These are phyloP conservation scores for Camellia granthamiana DNA, from an alignment of 148 eudicot genomes.

Conservation along the genomic window DNA sequence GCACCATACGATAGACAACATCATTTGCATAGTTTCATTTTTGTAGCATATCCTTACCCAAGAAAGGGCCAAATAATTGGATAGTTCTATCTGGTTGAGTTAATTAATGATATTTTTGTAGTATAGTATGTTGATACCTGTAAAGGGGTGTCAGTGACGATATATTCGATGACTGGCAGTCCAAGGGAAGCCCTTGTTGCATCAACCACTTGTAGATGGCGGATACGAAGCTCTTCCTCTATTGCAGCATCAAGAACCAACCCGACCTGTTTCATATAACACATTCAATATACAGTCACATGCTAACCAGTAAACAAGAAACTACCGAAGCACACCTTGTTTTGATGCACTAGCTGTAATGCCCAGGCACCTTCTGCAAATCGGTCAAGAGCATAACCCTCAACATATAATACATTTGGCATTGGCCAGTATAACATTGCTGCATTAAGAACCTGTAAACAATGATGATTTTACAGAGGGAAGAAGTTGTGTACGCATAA, in stretches of 20 bases:
- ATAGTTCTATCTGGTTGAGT: neutral
- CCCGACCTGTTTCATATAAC: conserved; percentile 59
- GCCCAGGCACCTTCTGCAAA: conserved; percentile 89
- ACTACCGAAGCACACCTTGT: conserved; percentile 46
- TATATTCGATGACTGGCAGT: conserved; percentile 77
- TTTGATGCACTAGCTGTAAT: conserved; percentile 82
- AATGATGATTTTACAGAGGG: conserved; percentile 10
- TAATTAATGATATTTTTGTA: neutral
- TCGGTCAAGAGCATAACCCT: conserved; percentile 90
- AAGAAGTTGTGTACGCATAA: neutral
- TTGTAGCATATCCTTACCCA: neutral
- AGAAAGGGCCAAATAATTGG: neutral
- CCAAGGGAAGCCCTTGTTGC: conserved; percentile 96
- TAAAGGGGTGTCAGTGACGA: conserved; percentile 70
- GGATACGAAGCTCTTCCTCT: conserved; percentile 65
- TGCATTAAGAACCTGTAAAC: conserved; percentile 84
- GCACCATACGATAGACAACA: neutral
- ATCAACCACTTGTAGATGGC: conserved; percentile 91
- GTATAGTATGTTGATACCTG: conserved; percentile 39
- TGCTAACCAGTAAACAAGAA: conserved; percentile 15
- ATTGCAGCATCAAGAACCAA: conserved; percentile 92
- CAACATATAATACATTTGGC: conserved; percentile 74
- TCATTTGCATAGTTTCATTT: neutral
- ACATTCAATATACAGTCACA: conserved; percentile 6
- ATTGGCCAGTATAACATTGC: conserved; percentile 96